These are phyloP conservation scores for Leccinellum albellum DNA, from an alignment of 768 basidiomycete species.

Conservation along the genomic window DNA sequence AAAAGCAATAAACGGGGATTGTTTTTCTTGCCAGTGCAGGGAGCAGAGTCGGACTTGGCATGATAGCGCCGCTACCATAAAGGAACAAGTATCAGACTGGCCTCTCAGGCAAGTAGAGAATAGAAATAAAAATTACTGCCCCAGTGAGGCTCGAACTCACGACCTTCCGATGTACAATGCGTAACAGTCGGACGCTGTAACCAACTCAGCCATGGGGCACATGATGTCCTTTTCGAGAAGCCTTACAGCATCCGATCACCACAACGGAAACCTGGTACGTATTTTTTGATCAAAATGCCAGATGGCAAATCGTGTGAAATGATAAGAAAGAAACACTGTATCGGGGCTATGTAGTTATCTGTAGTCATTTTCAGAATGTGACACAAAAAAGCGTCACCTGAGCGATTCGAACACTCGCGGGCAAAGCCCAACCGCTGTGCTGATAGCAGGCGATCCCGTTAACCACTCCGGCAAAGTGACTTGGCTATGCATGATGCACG, in stretches of 20 bases:
- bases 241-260: background rate
- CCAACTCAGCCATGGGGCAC: constrained; percentile 79
- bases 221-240: background rate
- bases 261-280: no score
- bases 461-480: constrained; percentile 97
- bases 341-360: background rate
- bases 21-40: no score
- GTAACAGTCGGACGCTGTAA: constrained; percentile 77
- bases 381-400: constrained; percentile 49
- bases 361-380: background rate
- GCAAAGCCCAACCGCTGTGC: constrained; percentile 56
- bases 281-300: background rate
- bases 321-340: background rate
- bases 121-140: constrained; percentile 42
- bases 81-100: no score
- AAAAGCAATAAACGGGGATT: no score
- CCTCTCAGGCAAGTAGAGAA: no score
- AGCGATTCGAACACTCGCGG: constrained; percentile 61
- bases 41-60: no score
- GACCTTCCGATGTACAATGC: constrained; percentile 51
- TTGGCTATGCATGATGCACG: background rate
- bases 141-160: constrained; percentile 68
- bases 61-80: no score
- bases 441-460: constrained; percentile 78
- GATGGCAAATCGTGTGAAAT: background rate